Base-by-base conservation (phyloP, 495 filamentous ascomycete species). In the Lentithecium fluviatile region DNA sequence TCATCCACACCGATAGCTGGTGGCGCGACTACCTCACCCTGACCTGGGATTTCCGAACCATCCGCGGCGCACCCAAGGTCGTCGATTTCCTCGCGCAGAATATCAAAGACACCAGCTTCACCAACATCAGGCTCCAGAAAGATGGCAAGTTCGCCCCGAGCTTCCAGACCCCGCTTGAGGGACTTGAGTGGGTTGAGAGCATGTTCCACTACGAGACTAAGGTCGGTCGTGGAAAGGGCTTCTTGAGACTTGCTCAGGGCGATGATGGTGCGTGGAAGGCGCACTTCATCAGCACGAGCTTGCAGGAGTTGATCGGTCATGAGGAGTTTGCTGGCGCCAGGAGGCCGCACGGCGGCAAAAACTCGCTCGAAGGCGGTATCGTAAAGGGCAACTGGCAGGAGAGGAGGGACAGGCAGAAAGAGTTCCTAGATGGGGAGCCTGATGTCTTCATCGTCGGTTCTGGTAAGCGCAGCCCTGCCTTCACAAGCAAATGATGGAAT, bases 381-480 rank as follows among this genome's bases (percentile, higher is more conserved):
- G 72, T 45, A 1, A 50, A 62, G 24, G 67, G 67, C 12, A 90
- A 85, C 45, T 90, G 88, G 88, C 73, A 79, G 24, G 87, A 90
- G 48, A 75, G 79, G 45, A 75, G 87, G 46, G 69, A 79, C 24
- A 73, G 74, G 13, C 80, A 84, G 57, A 66, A 75, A 24, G 80
- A 87, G 23, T 88, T 88, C 50, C 25, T 78, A 26, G 64, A 71
- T 23, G 74, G 79, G 21, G 83, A 88, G 49, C 87, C 86, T 0
- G 79, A 78, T 1, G 85, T 88, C 1, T 69, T 92, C 29, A 77
- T 91, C 37, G 75, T 91, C 62, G 87, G 88, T 77, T 78, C 74
- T 63, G 78, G 72, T 50, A 29, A 12, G 70, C 62, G 8, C n/a
- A 32, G 3, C 21, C 13, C 43, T 25, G 49, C 59, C 40, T 17